Evolutionary conservation across 2,329 filamentous ascomycete species (phyloP).

Genomic region (Aspergillus sojae): DNA sequence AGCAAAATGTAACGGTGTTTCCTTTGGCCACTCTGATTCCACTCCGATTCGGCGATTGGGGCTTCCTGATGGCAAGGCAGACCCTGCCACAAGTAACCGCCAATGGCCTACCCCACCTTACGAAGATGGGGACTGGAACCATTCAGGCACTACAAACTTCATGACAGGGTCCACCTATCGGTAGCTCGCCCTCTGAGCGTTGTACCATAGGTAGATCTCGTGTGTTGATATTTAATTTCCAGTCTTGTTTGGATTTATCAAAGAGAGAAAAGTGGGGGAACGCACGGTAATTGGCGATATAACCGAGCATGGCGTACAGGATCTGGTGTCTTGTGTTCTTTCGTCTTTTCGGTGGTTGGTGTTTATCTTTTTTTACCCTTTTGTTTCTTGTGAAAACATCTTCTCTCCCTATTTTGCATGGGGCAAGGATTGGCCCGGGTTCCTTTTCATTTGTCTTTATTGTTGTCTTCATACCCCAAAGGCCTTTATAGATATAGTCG

Average conservation of each 20-base stretch:
- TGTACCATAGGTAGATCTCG: neutral
- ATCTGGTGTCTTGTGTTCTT: constrained; percentile 28
- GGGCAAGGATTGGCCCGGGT: constrained; percentile 26
- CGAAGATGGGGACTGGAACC: constrained; percentile 89
- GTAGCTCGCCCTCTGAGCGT: constrained; percentile 23
- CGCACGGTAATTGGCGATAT: constrained; percentile 28
- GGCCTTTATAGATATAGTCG: constrained; percentile 42
- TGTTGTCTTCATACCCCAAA: constrained; percentile 41
- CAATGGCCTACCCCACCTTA: constrained; percentile 97
- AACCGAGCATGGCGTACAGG: constrained; percentile 36
- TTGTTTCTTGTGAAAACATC: constrained; percentile 5
- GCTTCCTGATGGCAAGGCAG: constrained; percentile 61
- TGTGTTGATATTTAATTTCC: constrained; percentile 16
- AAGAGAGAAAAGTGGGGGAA: constrained; percentile 21
- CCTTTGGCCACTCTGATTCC: constrained; percentile 64
- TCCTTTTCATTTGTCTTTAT: constrained; percentile 27
- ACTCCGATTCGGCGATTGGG: constrained; percentile 67
- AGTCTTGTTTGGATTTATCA: constrained; percentile 20
- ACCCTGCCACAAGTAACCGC: constrained; percentile 55
- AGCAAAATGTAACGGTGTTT: constrained; percentile 75
- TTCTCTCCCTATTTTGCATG: constrained; percentile 22
- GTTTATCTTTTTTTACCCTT: constrained; percentile 18
- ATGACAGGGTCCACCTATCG: constrained; percentile 60
- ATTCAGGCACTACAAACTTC: constrained; percentile 78
- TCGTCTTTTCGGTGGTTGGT: constrained; percentile 24